Evolutionary conservation across 2,329 filamentous ascomycete genomes (phyloP), one percentile per base, ranked within the genome.

Genomic region (Fusarium ambrosium): DNA sequence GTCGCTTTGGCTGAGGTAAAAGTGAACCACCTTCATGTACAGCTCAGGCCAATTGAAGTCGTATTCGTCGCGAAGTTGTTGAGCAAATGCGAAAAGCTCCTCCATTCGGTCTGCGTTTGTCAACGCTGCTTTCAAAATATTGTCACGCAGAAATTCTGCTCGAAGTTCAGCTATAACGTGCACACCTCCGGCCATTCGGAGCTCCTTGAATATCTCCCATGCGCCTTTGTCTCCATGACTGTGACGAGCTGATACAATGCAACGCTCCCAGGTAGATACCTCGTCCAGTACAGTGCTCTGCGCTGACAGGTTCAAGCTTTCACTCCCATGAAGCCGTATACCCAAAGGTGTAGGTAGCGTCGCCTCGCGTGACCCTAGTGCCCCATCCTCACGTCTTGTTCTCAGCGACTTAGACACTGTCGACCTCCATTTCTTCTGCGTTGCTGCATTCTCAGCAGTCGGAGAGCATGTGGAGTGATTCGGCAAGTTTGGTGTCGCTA

Each of bases 41-140:
- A 90, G 78, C 14, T 84, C 77, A 2, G 89, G 88, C 89, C 88
- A 90, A 45, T 78, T 79, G 14, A 84, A 84, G 34, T 78, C 73
- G 60, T 85, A 80, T 3, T 81, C 69, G 4, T 80, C 77, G 34
- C 80, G 78, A 65, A 90, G 84, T 79, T 76, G 58, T 39, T 78
- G 68, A 5, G 79, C 81, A 29, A 77, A 71, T n/a, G 67, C 56
- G 61, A 82, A 75, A 43, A 83, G 66, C 24, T 73, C 56, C 11
- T 72, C 64, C 60, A 82, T 77, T 39, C 79, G 77, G 13, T 58
- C 63, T 36, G 79, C 70, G 20, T 79, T 61, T 16, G 69, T 62
- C 32, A 84, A 62, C 18, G 81, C 80, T 32, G 80, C 79, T 10
- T 70, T 69, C 27, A 85, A 62, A 14, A 84, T 76, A 18, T 73